phyloP scores from a whole-genome alignment of 495 filamentous ascomycete genomes.

The Chaetomium cochliodes region DNA sequence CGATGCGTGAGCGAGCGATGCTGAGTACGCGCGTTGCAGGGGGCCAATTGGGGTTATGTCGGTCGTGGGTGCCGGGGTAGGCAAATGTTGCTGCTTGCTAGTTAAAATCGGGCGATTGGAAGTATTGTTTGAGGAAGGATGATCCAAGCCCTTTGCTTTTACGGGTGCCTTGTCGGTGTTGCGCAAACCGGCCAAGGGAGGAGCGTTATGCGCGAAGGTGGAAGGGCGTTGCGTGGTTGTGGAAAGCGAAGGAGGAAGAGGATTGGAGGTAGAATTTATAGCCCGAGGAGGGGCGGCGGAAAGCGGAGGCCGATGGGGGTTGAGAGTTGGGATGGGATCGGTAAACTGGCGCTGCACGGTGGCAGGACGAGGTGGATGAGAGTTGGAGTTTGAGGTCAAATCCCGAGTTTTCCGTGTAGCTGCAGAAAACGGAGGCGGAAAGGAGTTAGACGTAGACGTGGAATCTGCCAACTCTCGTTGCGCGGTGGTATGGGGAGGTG shows the following conservation, averaged over 20 bases:
- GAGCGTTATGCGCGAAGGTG: background rate
- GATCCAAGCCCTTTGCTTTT: background rate
- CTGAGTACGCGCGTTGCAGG: slow-evolving; percentile 37
- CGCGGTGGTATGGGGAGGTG: too few relatives aligned
- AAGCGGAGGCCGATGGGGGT: background rate
- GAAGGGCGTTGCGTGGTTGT: background rate
- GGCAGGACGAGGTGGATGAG: too few relatives aligned
- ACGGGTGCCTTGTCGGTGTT: background rate
- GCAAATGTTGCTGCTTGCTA: slow-evolving; percentile 35
- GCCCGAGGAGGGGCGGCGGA: background rate
- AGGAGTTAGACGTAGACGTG: too few relatives aligned
- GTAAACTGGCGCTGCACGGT: too few relatives aligned
- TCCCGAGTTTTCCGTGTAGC: too few relatives aligned
- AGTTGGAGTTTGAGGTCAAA: too few relatives aligned
- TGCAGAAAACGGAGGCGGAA: too few relatives aligned
- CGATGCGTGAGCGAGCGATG: slow-evolving; percentile 26
- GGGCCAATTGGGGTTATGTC: slow-evolving; percentile 27
- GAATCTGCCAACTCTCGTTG: too few relatives aligned
- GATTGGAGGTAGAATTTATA: background rate
- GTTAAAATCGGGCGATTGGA: slow-evolving; percentile 21
- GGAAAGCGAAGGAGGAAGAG: background rate
- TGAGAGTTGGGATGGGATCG: background rate
- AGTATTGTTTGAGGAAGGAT: slow-evolving; percentile 24
- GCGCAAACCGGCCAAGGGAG: background rate
- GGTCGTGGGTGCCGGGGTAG: slow-evolving; percentile 38